These are phyloP conservation scores for Ascochyta viciae-villosae DNA, from an alignment of 2,329 filamentous ascomycete species.

Conservation along the genomic window DNA sequence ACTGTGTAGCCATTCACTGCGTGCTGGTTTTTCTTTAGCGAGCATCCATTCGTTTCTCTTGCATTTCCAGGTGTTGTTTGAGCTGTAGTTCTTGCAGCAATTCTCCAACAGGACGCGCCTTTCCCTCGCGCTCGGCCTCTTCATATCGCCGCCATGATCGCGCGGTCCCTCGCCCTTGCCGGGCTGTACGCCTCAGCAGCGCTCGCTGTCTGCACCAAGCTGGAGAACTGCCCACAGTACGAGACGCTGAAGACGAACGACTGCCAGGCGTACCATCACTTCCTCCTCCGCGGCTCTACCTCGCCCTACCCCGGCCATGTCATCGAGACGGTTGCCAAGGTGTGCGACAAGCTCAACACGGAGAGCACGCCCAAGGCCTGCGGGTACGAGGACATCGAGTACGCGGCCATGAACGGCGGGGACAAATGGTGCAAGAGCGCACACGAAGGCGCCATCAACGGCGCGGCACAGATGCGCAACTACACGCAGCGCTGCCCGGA, in stretches of 20 bases:
- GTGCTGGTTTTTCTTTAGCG: not conserved
- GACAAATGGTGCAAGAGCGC: constrained; percentile 36
- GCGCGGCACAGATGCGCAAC: constrained; percentile 36
- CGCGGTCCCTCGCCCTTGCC: constrained; percentile 25
- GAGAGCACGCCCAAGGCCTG: constrained; percentile 31
- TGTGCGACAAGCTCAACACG: constrained; percentile 35
- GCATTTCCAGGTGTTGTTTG: not conserved
- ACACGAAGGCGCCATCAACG: constrained; percentile 35
- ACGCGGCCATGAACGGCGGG: constrained; percentile 34
- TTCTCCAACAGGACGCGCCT: not conserved
- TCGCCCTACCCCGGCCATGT: constrained; percentile 39
- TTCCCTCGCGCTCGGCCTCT: not conserved
- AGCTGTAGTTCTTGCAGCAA: not conserved
- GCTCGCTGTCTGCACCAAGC: constrained; percentile 36
- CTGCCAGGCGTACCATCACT: constrained; percentile 36
- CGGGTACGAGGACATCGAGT: constrained; percentile 38
- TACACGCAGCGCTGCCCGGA: constrained; percentile 37
- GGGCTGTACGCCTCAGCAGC: constrained; percentile 26
- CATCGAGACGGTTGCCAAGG: constrained; percentile 35
- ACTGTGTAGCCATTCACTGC: not conserved
- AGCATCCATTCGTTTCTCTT: not conserved
- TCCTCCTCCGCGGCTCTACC: constrained; percentile 35
- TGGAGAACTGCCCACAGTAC: constrained; percentile 34
- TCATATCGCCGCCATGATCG: constrained; percentile 23
- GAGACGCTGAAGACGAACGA: constrained; percentile 32